Evolutionary conservation across 2,329 filamentous ascomycete species (phyloP), one percentile per base, ranked within the genome.

Genomic region (Alternaria ethzedia): DNA sequence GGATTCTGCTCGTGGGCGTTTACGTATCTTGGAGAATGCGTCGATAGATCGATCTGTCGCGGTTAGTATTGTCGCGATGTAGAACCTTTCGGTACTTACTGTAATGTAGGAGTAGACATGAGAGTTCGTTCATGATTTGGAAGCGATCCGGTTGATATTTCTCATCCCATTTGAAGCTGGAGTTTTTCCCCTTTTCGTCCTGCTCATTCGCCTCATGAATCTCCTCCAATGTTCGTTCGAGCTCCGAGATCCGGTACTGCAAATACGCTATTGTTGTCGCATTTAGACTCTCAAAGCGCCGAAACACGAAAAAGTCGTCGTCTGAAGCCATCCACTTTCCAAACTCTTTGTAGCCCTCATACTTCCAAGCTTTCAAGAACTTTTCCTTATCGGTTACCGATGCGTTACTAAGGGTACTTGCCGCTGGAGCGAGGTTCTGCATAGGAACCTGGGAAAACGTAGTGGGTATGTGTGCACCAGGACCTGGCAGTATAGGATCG

Each of bases 271-370:
- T 65, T 2, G 73, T 67, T 1, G 61, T 60, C 9, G 70, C 69
- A 52, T 75, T 76, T n/a, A 77, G 43, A 21, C 52, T 67, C 12
- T 64, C 65, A 26, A 77, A 77, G 11, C 73, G 64, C 5, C 75
- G 68, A 26, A 78, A 50, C 0, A 78, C 57, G 28, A 78, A 76
- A 44, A 75, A 77, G 51, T 75, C 74, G 32, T 77, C 64, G 36
- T 77, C 74, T 1, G 73, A 74, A 10, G 75, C 73, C 66, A 77
- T 71, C 70, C 68, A 77, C 41, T 54, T 62, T 26, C 67, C 73
- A 44, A 76, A 74, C 1, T 52, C 66, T 41, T 66, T 59, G 55
- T 78, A 78, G 1, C 76, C 76, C 12, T 68, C 54, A 41, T 64
- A 65, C 67, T 83, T 56, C 57, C 63, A 73, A 10, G 60, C 43